These are phyloP conservation scores for Phlyctochytrium bullatum DNA, from an alignment of 192 early-diverging fungal genomes.

Conservation along the genomic window DNA sequence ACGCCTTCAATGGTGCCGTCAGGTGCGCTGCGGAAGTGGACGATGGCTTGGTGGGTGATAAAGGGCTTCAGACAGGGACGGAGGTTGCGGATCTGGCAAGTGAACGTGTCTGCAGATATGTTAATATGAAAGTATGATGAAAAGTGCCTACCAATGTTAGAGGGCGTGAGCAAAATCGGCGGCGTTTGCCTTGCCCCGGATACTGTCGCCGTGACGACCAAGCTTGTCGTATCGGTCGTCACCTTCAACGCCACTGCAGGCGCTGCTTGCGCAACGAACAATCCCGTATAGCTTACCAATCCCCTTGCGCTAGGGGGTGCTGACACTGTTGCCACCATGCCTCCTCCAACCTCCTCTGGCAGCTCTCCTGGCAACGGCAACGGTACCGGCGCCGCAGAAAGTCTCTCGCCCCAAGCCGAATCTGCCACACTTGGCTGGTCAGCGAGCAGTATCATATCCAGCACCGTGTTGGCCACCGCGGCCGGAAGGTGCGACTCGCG, in stretches of 20 bases:
- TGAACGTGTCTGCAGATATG: neutral
- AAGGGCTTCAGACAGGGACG: neutral
- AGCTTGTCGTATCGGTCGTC: neutral
- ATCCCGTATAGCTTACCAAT: neutral
- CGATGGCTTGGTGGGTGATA: neutral
- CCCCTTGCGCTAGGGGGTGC: neutral
- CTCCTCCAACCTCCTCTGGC: neutral
- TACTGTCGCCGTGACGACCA: constrained; percentile 3
- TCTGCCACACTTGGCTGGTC: constrained; percentile 6
- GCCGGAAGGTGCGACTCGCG: constrained; percentile 7
- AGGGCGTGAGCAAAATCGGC: neutral
- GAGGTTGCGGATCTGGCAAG: neutral
- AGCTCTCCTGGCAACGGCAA: constrained; percentile 1
- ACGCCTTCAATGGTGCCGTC: neutral
- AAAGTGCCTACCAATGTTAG: neutral
- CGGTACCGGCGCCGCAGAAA: neutral
- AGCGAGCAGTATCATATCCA: constrained; percentile 19
- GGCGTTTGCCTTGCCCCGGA: neutral
- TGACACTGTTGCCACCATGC: neutral
- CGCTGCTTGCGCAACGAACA: neutral
- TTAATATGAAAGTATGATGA: neutral
- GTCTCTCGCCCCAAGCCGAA: neutral
- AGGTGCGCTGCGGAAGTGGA: neutral
- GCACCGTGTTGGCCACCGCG: constrained; percentile 16
- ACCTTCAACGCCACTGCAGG: neutral